Evolutionary conservation across 192 early-diverging fungal genomes (phyloP), one percentile per base, ranked within the genome.

Genomic region (Coemansia erecta): DNA sequence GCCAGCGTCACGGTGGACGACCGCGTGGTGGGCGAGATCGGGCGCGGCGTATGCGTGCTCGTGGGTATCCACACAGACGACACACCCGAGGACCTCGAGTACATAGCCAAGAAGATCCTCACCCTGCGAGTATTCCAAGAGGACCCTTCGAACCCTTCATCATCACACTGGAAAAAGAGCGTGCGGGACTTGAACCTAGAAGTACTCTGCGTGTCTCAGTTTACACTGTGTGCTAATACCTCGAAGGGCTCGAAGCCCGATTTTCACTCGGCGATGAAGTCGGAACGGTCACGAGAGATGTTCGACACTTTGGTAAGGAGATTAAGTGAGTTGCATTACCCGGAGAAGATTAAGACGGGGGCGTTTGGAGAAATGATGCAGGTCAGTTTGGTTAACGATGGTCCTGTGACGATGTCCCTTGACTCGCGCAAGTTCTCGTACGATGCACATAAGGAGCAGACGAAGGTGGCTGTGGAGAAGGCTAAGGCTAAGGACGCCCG

Each of bases 331-430:
- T 74, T 83, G 6, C 90, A 93, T 69, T 60, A 82, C 10, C 66
- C 84, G 6, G 84, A 80, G 2, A 81, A 81, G 61, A 87, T 95
- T 18, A 88, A 90, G 87, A 76, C 66, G 0, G 96, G 94, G 6
- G 82, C 85, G 56, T 98, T 98, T 80, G 94, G 94, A 3, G 96
- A 91, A 6, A 98, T 97, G 96, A 98, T 98, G 96, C 61, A 85
- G 44, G 96, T 98, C 18, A 81, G 81, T 12, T 81, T 94, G 70
- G 82, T 86, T 10, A 98, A 98, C 70, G 93, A 98, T 31, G 90
- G 87, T 1, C 86, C 86, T 1, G 82, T 87, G 31, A 87, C 86
- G 8, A 41, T 87, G 37, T 44, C 78, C 35, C 49, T 87, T 22
- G 86, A 87, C 58, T 85, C 84, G 28, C 62, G 83, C 26, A 66